These are phyloP conservation scores for Stachybotrys elegans DNA, from an alignment of 2,329 filamentous ascomycete genomes.

Conservation along the genomic window DNA sequence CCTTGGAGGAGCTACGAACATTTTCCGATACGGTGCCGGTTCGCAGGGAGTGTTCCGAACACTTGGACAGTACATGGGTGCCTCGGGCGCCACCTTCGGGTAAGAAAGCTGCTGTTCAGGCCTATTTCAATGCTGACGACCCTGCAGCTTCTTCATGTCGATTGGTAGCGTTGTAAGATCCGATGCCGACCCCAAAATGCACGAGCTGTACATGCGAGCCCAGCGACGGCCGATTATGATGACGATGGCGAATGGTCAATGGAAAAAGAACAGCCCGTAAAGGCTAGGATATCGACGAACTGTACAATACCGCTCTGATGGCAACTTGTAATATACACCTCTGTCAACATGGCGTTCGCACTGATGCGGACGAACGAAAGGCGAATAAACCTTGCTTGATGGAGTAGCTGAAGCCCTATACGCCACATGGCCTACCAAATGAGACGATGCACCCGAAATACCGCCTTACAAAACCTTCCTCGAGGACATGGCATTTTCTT, in stretches of 20 bases:
- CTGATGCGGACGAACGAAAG: too few species aligned
- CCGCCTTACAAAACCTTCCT: too few species aligned
- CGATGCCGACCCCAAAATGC: slow-evolving; percentile 72
- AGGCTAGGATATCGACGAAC: too few species aligned
- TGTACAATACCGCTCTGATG: too few species aligned
- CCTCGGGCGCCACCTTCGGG: slow-evolving; percentile 94
- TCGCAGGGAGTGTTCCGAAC: slow-evolving; percentile 92
- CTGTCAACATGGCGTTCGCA: too few species aligned
- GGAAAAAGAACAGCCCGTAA: slow-evolving; percentile 23
- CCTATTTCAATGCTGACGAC: slow-evolving; percentile 13
- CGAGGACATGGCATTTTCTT: too few species aligned
- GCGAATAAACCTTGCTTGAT: too few species aligned
- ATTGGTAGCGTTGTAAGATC: slow-evolving; percentile 95
- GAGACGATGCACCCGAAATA: too few species aligned
- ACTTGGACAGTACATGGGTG: slow-evolving; percentile 93
- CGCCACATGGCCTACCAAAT: too few species aligned
- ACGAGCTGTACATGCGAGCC: slow-evolving; percentile 71
- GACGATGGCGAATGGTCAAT: slow-evolving; percentile 30
- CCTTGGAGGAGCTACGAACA: slow-evolving; percentile 76
- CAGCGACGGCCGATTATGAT: slow-evolving; percentile 68
- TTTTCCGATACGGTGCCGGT: slow-evolving; percentile 91
- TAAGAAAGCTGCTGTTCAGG: slow-evolving; percentile 32
- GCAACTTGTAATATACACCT: too few species aligned
- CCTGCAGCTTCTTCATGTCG: slow-evolving; percentile 85
- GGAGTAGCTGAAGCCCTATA: too few species aligned